Conservation (phyloP, 805 yeast species). For the Maudiozyma turicensis region DNA sequence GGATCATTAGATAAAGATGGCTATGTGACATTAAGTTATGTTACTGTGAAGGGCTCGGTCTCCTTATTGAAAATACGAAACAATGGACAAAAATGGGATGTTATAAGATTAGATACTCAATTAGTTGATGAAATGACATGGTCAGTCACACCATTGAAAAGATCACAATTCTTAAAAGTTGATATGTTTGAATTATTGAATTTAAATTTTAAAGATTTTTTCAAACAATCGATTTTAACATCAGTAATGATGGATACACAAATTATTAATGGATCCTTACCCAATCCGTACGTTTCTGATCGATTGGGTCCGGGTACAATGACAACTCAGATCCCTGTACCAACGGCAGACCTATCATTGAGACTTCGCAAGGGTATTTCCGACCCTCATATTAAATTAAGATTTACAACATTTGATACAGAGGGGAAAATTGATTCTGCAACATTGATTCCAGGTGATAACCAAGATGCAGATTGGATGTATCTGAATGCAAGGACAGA, state of each 20-base stretch:
- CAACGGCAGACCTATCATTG: constrained; percentile 12
- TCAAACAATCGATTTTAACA: constrained; percentile 11
- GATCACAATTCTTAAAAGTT: constrained; percentile 13
- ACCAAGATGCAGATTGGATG: background rate
- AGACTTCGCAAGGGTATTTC: constrained; percentile 5
- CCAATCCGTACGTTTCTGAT: constrained; percentile 10
- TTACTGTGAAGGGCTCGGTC: constrained; percentile 16
- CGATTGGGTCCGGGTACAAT: constrained; percentile 20
- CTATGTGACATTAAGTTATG: constrained; percentile 9
- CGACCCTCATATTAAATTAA: constrained; percentile 1
- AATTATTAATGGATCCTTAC: constrained; percentile 11
- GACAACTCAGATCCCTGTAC: constrained; percentile 22
- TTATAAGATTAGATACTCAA: constrained; percentile 11
- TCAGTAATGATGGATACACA: constrained; percentile 15
- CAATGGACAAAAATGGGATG: background rate
- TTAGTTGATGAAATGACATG: constrained; percentile 13
- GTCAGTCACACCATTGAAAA: constrained; percentile 13
- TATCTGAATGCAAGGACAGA: background rate
- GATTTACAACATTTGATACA: constrained; percentile 17
- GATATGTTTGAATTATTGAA: constrained; percentile 16
- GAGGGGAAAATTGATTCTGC: constrained; percentile 1
- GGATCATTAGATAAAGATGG: constrained; percentile 6
- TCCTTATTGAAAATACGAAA: constrained; percentile 11
- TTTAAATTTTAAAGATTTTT: constrained; percentile 13
- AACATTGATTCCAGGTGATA: background rate